Evolutionary conservation across 768 basidiomycete species (phyloP), one percentile per base, ranked within the genome.

Genomic region (Candolleomyces efflorescens): DNA sequence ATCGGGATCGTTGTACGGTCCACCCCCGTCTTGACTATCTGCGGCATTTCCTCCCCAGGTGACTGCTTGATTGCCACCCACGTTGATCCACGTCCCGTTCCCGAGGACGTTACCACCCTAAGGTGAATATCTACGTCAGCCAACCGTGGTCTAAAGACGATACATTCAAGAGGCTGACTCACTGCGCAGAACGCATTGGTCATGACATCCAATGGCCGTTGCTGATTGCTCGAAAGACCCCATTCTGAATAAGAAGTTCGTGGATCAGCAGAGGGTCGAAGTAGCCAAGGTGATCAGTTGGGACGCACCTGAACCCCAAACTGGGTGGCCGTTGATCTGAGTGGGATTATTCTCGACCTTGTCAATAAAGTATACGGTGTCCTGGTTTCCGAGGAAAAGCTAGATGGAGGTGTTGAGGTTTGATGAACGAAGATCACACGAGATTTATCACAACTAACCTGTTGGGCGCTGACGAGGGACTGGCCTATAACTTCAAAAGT

Each of bases 101-200:
- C 83, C 89, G 46, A 91, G 73, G 0, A 85, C 84, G 57, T 70
- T 77, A 20, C 78, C 79, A 50, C 79, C 79, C 78, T 79, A 20
- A 43, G 46, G 39, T 32, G n/a, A 47, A 36, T 22, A 3, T 4
- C 39, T 27, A 23, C 55, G n/a, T 49, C 3, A 24, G 17, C 18
- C 13, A 4, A 15, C 27, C 12, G 17, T 18, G 17, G n/a, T 24
- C 1, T 38, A 54, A 18, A 5, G 32, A 11, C 32, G 6, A 52
- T 36, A 27, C 24, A 52, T 36, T 24, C 24, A 53, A 26, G 26
- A 15, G 37, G 32, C 23, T 22, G 11, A 41, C 83, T 66, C 60
- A 86, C 87, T 6, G 91, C 90, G 64, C 90, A 93, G 71, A 94
- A 94, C 0, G 86, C 72, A 65, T 95, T 94, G 10, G 89, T 89